Evolutionary conservation across 768 basidiomycete genomes (phyloP).

Genomic region (Pleurotus salmoneostramineus): DNA sequence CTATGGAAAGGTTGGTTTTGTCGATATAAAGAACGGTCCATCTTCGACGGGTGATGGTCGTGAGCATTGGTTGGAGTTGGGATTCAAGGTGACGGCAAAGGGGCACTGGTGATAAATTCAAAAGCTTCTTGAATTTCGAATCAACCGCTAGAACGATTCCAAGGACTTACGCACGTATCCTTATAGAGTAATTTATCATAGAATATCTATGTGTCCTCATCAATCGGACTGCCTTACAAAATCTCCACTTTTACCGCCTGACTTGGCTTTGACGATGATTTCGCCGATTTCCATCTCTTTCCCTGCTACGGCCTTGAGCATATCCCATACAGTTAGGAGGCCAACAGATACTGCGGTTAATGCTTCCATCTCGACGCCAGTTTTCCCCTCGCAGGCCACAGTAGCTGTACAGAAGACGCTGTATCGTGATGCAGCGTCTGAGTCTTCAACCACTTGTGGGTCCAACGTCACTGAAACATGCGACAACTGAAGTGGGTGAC

Average conservation of each 20-base stretch:
- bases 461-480: constrained; percentile 62
- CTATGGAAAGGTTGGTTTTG: constrained; percentile 52
- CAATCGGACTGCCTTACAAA: constrained; percentile 34
- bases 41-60: constrained; percentile 23
- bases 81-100: constrained; percentile 40
- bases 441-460: constrained; percentile 30
- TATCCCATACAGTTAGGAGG: constrained; percentile 86
- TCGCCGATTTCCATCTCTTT: constrained; percentile 78
- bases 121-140: neutral
- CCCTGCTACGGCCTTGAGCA: constrained; percentile 91
- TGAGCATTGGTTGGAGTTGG: constrained; percentile 51
- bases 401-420: constrained; percentile 63
- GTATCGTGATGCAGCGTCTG: neutral
- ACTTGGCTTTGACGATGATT: constrained; percentile 61
- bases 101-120: constrained; percentile 47
- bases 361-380: constrained; percentile 94
- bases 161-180: no score
- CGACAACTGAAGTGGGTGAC: constrained; percentile 77
- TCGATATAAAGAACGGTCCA: constrained; percentile 33
- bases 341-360: constrained; percentile 78
- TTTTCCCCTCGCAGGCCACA: constrained; percentile 74
- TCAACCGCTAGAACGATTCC: no score
- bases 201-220: no score
- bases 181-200: neutral
- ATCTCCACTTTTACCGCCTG: constrained; percentile 72